Conservation (phyloP, 768 basidiomycete genomes). For the Suillus americanus region DNA sequence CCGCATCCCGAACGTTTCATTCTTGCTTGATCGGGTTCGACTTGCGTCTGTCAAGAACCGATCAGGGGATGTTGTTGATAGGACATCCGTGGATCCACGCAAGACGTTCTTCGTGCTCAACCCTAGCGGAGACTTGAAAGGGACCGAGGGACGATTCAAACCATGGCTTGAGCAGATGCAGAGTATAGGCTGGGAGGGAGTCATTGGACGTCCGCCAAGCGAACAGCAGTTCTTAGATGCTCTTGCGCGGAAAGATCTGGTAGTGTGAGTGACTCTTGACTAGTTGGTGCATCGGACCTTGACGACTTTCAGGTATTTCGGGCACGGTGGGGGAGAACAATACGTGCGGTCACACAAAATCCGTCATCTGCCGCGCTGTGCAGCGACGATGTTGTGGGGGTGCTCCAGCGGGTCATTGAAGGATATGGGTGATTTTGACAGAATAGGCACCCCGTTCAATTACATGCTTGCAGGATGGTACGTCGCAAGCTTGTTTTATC, state of each 20-base stretch:
- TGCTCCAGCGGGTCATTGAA: conserved; percentile 90
- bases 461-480: conserved; percentile 99
- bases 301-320: conserved; percentile 74
- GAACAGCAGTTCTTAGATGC: conserved; percentile 83
- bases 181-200: conserved; percentile 78
- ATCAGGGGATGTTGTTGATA: conserved; percentile 34
- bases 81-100: conserved; percentile 58
- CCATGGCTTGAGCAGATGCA: conserved; percentile 78
- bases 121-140: conserved; percentile 85
- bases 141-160: conserved; percentile 81
- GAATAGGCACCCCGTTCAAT: conserved; percentile 87
- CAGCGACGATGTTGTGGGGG: conserved; percentile 97
- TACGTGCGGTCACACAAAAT: conserved; percentile 89
- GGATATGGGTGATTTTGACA: conserved; percentile 94
- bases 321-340: conserved; percentile 95
- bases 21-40: conserved; percentile 79
- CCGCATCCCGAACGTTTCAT: conserved; percentile 88
- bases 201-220: conserved; percentile 71
- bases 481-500: conserved; percentile 27
- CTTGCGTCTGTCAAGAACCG: conserved; percentile 40
- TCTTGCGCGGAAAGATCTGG: conserved; percentile 71
- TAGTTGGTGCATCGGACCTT: conserved; percentile 3
- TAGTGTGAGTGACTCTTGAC: conserved; percentile 68
- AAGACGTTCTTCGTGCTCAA: conserved; percentile 87
- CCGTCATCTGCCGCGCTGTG: conserved; percentile 78